Evolutionary conservation across 179 eudicot species (phyloP), one percentile per base, ranked within the genome.

Genomic region (Beta macrorhiza): DNA sequence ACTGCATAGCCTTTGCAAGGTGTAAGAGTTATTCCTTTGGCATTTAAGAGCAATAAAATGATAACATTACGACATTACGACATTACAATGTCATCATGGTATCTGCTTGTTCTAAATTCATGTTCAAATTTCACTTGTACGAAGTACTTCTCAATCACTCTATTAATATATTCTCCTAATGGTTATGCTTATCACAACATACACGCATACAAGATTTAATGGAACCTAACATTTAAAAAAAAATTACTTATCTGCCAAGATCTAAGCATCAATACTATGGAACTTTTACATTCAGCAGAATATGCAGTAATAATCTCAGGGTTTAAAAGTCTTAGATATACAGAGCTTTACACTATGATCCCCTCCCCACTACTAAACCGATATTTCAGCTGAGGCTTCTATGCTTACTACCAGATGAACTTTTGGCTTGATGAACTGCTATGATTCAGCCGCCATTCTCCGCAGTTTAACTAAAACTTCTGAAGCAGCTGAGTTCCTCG

Each of bases 401-500:
- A 51, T 14, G 64, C 56, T 45, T 57, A 49, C 22, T 62, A 64
- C 45, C 55, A 14, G 75, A 45, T 19, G 49, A 72, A 80, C 25
- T 52, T 17, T 37, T 25, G 5, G 10, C 3, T 8, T 53, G 47
- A 47, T 16, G 32, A 42, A 64, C 63, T 80, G 84, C 56, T 82
- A 87, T 49, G 80, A 82, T 64, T 56, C 22, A 8, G 79, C 70
- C 22, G 85, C 82, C 88, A 84, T 77, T 42, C 16, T 76, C 32
- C 83, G 88, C 79, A 91, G 59, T 82, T 83, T 88, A 58, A 57
- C 80, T 75, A 93, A 68, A 69, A 87, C 47, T 15, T 82, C 64
- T 3, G 82, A 78, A 25, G 97, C 95, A 79, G 92, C 97, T 17
- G 91, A 85, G 19, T 84, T 90, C 82, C 95, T 87, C 69, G 97